Percentiles rank a stretch among this genome's conserved stretches.
These are phyloP conservation scores for Aspergillus clavatus DNA, from an alignment of 2,329 filamentous ascomycete genomes.

Conservation along the genomic window DNA sequence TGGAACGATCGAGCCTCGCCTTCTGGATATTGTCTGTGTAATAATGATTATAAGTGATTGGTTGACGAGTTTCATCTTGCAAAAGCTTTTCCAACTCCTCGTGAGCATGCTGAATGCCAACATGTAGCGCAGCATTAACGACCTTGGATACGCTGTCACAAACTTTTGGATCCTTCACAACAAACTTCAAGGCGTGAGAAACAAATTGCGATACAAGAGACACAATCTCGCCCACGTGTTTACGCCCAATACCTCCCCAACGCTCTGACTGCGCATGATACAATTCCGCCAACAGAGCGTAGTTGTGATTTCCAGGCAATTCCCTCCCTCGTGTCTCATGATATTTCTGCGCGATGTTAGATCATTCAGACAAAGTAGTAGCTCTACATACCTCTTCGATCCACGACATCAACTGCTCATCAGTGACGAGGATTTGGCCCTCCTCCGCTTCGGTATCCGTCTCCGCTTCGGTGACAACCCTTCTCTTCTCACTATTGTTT, in stretches of 20 bases:
- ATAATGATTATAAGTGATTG: constrained; percentile 32
- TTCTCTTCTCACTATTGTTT: constrained; percentile 14
- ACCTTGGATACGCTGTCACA: no score
- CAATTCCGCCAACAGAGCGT: constrained; percentile 19
- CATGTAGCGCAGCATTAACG: no score
- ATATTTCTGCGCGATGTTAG: constrained; percentile 17
- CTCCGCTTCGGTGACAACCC: constrained; percentile 3
- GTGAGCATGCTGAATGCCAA: no score
- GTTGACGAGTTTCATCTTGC: constrained; percentile 17
- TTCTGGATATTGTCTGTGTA: constrained; percentile 33
- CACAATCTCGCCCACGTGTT: no score
- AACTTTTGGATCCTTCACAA: no score
- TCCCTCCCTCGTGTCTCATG: constrained; percentile 22
- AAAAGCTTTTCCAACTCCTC: constrained; percentile 12
- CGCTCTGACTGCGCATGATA: constrained; percentile 26
- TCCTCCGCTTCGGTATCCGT: constrained; percentile 1
- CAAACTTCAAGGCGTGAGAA: no score
- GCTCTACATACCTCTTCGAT: constrained; percentile 17
- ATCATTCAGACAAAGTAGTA: constrained; percentile 1
- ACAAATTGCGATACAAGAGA: no score
- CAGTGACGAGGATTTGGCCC: constrained; percentile 10
- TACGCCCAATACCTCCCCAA: constrained; percentile 19
- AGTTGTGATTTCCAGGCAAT: constrained; percentile 28
- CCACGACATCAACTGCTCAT: constrained; percentile 16
- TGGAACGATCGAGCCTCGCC: no score